Evolutionary conservation across 2,329 filamentous ascomycete species (phyloP).

Genomic region (Neurospora sp.): DNA sequence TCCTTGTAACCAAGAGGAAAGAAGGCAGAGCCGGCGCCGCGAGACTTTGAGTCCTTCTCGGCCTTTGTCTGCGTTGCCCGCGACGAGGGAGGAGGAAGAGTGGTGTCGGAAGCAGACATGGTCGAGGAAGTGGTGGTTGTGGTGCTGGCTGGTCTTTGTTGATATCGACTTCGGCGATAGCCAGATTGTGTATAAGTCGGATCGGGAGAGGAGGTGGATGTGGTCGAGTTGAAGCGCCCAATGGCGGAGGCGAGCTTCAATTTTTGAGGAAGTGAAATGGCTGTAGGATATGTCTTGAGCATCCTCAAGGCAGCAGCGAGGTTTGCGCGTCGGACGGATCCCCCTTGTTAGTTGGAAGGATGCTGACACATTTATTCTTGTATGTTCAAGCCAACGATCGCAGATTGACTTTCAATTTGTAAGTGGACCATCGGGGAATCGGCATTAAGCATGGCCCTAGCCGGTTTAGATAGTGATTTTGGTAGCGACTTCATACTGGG

Average conservation of each 20-base stretch:
- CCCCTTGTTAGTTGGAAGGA: slow-evolving; percentile 6
- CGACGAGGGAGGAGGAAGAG: slow-evolving; percentile 14
- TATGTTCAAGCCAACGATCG: background rate
- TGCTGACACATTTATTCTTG: background rate
- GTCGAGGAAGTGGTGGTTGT: slow-evolving; percentile 3
- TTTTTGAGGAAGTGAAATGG: slow-evolving; percentile 13
- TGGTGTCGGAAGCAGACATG: slow-evolving; percentile 21
- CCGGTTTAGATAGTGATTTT: background rate
- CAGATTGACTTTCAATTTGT: background rate
- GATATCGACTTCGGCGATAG: slow-evolving; percentile 4
- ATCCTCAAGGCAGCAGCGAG: slow-evolving; percentile 9
- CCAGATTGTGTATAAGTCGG: background rate
- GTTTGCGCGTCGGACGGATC: slow-evolving; percentile 9
- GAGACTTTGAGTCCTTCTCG: slow-evolving; percentile 2
- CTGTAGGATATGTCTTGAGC: slow-evolving; percentile 16
- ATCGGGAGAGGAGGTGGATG: background rate
- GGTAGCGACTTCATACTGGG: too few relatives aligned
- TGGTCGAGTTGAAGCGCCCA: background rate
- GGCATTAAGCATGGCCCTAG: background rate
- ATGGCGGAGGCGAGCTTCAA: slow-evolving; percentile 11
- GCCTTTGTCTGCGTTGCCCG: slow-evolving; percentile 10
- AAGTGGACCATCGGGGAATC: background rate
- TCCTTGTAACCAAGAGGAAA: slow-evolving; percentile 92
- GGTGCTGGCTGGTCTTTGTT: slow-evolving; percentile 1
- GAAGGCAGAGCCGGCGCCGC: slow-evolving; percentile 27